phyloP scores from a whole-genome alignment of 2,329 filamentous ascomycete species.

The Calonectria pteridis region DNA sequence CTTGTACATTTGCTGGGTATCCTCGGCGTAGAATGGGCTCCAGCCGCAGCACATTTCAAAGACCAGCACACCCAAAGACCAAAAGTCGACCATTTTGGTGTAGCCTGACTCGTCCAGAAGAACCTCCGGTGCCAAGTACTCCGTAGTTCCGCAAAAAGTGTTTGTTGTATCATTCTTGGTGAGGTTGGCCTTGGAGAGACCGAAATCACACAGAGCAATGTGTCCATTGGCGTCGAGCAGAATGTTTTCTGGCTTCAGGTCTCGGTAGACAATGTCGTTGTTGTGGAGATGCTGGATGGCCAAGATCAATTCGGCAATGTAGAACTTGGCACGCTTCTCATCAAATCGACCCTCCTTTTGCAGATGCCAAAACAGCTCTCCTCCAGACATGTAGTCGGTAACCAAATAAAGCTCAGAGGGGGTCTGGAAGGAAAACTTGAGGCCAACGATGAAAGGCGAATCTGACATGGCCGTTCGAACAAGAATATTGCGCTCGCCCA shows the following conservation, averaged over 20 bases:
- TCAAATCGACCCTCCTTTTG: constrained; percentile 97
- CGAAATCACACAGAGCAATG: constrained; percentile 97
- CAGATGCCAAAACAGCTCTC: constrained; percentile 98
- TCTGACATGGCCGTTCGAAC: constrained; percentile 96
- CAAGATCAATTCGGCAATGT: constrained; percentile 96
- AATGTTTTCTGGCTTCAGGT: constrained; percentile 98
- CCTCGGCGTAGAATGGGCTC: constrained; percentile 99
- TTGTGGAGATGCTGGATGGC: constrained; percentile 95
- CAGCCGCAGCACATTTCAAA: constrained; percentile 99
- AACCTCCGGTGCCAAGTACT: constrained; percentile 96
- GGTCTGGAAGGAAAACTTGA: constrained; percentile 99
- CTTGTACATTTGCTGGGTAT: constrained; percentile 99
- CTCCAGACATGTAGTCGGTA: constrained; percentile 99
- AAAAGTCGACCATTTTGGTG: constrained; percentile 99
- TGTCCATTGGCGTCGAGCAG: constrained; percentile 96
- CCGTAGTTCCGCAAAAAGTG: constrained; percentile 98
- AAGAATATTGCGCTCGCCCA: constrained; percentile 96
- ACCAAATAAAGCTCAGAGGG: constrained; percentile 97
- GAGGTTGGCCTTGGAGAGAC: constrained; percentile 95
- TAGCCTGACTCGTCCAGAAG: constrained; percentile 96
- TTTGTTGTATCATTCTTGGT: constrained; percentile 98
- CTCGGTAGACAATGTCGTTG: constrained; percentile 97
- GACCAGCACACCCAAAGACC: constrained; percentile 96
- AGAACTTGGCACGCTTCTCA: constrained; percentile 96
- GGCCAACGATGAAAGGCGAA: constrained; percentile 95